Conservation (phyloP, 2,329 filamentous ascomycete genomes). For the Ilyonectria robusta region DNA sequence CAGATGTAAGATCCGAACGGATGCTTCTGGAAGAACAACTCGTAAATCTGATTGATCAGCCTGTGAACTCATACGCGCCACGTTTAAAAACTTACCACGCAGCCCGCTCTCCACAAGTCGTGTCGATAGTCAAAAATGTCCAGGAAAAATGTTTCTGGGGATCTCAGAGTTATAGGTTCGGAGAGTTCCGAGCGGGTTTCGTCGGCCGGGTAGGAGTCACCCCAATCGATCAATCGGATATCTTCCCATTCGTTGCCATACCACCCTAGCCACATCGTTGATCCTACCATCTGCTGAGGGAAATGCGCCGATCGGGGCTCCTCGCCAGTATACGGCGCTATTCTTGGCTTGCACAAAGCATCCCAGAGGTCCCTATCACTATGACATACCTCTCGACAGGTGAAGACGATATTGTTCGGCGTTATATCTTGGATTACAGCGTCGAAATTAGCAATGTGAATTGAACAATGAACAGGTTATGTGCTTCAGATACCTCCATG, state of each 20-base stretch:
- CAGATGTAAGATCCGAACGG: neutral
- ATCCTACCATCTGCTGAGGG: neutral
- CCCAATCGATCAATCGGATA: conserved; percentile 28
- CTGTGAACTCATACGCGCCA: neutral
- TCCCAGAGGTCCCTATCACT: conserved; percentile 15
- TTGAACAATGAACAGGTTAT: too few relatives aligned
- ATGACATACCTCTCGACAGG: neutral
- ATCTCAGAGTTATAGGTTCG: neutral
- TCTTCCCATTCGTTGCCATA: conserved; percentile 14
- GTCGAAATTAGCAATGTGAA: neutral
- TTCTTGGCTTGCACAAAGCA: neutral
- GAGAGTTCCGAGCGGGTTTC: neutral
- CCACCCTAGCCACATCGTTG: neutral
- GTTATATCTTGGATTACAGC: conserved; percentile 26
- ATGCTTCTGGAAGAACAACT: neutral
- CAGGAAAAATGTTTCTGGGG: conserved; percentile 27
- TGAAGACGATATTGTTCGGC: conserved; percentile 20
- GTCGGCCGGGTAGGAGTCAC: conserved; percentile 18
- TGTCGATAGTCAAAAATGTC: conserved; percentile 16
- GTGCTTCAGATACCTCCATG: conserved; percentile 29
- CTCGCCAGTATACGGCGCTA: neutral
- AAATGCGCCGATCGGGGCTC: neutral
- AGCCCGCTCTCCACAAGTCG: conserved; percentile 30
- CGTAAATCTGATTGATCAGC: neutral
- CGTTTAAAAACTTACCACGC: conserved; percentile 6